Percentiles rank a stretch among this genome's conserved stretches.
phyloP scores from a whole-genome alignment of 2,329 filamentous ascomycete species.

The Cordyceps tenuipes region DNA sequence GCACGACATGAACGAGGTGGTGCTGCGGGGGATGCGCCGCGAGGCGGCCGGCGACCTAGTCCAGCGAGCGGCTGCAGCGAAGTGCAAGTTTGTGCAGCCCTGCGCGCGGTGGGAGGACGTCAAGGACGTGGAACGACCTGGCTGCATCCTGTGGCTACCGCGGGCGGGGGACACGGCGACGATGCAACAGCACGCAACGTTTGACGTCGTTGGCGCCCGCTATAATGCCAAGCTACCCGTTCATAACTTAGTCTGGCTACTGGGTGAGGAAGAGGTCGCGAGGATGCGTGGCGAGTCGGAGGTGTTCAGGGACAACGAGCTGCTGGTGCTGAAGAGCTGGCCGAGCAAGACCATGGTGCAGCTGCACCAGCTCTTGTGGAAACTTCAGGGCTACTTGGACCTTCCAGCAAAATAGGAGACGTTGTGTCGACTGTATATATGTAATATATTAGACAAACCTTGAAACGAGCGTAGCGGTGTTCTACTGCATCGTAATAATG shows the following conservation, averaged over 20 bases:
- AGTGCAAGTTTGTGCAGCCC: conserved; percentile 32
- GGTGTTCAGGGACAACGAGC: conserved; percentile 28
- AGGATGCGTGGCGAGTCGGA: conserved; percentile 28
- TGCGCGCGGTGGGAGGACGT: conserved; percentile 38
- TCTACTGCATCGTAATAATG: too few species aligned
- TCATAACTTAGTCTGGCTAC: conserved; percentile 42
- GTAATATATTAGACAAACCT: background rate
- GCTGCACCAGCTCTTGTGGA: conserved; percentile 47
- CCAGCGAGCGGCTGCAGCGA: conserved; percentile 24
- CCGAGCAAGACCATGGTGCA: conserved; percentile 30
- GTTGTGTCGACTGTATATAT: background rate
- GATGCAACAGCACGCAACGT: conserved; percentile 34
- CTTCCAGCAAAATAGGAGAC: background rate
- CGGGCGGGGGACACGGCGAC: conserved; percentile 12
- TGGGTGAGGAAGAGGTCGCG: conserved; percentile 39
- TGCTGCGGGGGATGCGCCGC: conserved; percentile 43
- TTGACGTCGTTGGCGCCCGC: conserved; percentile 29
- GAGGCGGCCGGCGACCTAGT: conserved; percentile 38
- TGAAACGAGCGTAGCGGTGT: too few species aligned
- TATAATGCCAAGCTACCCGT: conserved; percentile 36
- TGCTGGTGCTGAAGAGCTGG: conserved; percentile 35
- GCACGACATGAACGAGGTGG: conserved; percentile 45
- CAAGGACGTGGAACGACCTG: conserved; percentile 29
- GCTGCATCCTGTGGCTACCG: conserved; percentile 38
- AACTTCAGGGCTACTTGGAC: conserved; percentile 46